phyloP scores from a whole-genome alignment of 441 rosid species.

The Bruguiera hainesii region DNA sequence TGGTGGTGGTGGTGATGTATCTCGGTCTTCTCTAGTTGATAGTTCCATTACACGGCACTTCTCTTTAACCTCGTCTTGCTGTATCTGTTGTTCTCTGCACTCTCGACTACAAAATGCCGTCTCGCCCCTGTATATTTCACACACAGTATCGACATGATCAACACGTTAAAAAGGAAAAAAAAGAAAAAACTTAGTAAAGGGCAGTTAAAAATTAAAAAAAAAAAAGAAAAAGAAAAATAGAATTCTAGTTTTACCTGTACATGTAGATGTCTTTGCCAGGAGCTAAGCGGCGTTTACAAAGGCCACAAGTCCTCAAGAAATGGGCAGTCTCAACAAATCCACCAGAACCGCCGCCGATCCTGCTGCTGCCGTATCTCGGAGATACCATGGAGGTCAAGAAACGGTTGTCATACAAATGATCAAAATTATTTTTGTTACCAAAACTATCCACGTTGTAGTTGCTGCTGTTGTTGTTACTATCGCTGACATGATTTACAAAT shows the following conservation, averaged over 20 bases:
- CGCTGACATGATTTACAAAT: background rate
- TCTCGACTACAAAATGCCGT: constrained; percentile 64
- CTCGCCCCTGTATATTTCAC: constrained; percentile 44
- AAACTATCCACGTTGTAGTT: background rate
- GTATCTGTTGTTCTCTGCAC: constrained; percentile 59
- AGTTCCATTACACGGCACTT: constrained; percentile 17
- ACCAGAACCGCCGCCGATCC: constrained; percentile 9
- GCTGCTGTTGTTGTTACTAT: background rate
- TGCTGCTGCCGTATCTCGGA: constrained; percentile 29
- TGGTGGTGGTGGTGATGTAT: constrained; percentile 10
- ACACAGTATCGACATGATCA: too few species aligned
- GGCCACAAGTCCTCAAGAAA: constrained; percentile 64
- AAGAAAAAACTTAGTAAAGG: background rate
- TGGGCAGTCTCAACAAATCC: constrained; percentile 29
- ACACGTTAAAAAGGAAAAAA: background rate
- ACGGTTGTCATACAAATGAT: constrained; percentile 21
- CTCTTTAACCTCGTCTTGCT: constrained; percentile 47
- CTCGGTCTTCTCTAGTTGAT: constrained; percentile 18
- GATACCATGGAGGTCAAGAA: constrained; percentile 42
- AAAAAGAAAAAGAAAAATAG: background rate
- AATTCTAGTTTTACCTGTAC: constrained; percentile 56
- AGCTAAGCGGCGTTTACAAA: constrained; percentile 58
- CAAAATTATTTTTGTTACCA: background rate
- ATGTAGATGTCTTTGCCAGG: constrained; percentile 77
- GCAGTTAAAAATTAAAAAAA: background rate